Evolutionary conservation across 768 basidiomycete species (phyloP).

Genomic region (Clathrus columnatus): DNA sequence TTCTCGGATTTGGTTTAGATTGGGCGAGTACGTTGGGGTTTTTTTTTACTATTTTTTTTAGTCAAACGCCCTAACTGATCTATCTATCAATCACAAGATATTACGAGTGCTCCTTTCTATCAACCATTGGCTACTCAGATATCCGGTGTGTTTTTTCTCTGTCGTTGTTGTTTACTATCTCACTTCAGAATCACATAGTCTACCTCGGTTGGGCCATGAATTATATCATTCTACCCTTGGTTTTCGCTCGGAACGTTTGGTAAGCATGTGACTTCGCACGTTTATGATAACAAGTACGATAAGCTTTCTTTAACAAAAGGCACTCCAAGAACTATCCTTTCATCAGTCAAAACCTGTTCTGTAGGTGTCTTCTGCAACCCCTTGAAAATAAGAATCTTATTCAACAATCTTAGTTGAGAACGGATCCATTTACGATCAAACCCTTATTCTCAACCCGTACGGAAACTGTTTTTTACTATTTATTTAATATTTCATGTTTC

Average conservation of each 20-base stretch:
- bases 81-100: not conserved
- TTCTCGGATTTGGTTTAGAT: constrained; percentile 53
- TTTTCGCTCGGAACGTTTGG: not conserved
- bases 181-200: not conserved
- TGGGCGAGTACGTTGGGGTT: constrained; percentile 54
- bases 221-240: not conserved
- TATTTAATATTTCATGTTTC: not conserved
- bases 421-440: not conserved
- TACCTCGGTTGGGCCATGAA: not conserved
- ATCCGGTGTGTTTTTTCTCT: not conserved
- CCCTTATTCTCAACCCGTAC: not conserved
- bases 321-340: not conserved
- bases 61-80: not conserved
- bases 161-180: not conserved
- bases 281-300: not conserved
- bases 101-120: not conserved
- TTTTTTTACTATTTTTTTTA: not conserved
- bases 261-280: not conserved
- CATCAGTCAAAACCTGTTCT: not conserved
- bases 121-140: not conserved
- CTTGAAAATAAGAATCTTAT: not conserved
- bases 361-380: not conserved
- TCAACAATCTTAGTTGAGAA: not conserved
- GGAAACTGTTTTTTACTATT: not conserved
- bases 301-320: not conserved